Conservation (phyloP, 768 basidiomycete species). For the Asterophora lycoperdoides region DNA sequence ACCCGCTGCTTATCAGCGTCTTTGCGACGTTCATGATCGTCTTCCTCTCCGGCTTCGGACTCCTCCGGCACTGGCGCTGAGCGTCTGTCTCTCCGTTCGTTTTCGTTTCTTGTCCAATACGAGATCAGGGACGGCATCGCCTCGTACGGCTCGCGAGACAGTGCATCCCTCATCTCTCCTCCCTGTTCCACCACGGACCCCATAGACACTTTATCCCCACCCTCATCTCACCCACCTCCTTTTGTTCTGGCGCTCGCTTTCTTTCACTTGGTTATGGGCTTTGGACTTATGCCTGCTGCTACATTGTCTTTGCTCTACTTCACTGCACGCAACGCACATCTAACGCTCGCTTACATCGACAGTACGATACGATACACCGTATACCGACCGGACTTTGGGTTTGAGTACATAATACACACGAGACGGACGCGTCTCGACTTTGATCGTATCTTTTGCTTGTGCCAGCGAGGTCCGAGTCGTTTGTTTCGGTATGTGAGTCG, state of each 20-base stretch:
- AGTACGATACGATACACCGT: neutral
- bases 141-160: no score
- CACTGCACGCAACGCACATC: neutral
- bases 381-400: constrained; percentile 7
- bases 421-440: no score
- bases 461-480: no score
- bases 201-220: no score
- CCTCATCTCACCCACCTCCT: neutral
- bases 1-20: constrained; percentile 54
- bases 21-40: constrained; percentile 56
- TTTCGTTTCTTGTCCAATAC: no score
- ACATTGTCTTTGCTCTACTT: neutral
- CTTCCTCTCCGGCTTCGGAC: constrained; percentile 60
- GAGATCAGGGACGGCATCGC: no score
- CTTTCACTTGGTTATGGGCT: neutral
- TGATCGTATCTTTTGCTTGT: no score
- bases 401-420: constrained; percentile 12
- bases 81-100: neutral
- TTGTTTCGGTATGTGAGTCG: no score
- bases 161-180: no score
- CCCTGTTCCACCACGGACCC: no score
- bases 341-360: constrained; percentile 2
- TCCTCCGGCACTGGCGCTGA: constrained; percentile 36
- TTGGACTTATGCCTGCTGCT: neutral
- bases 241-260: neutral